These are phyloP conservation scores for Aspergillus quadricinctus DNA, from an alignment of 2,329 filamentous ascomycete species.

Conservation along the genomic window DNA sequence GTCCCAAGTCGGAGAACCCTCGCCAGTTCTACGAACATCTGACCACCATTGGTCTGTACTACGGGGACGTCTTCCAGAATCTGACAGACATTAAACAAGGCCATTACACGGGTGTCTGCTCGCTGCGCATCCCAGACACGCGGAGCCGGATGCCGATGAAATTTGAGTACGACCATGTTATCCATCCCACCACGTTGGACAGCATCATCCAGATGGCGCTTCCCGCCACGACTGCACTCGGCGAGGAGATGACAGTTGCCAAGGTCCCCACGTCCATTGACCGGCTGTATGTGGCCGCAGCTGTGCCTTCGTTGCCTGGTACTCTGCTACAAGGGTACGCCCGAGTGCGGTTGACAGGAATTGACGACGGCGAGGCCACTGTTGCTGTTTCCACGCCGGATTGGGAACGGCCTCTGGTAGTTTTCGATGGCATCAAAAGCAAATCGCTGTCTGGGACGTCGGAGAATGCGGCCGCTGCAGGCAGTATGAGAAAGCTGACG, in stretches of 20 bases:
- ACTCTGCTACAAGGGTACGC: background rate
- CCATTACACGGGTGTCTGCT: constrained; percentile 13
- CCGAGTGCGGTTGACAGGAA: background rate
- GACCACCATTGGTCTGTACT: constrained; percentile 7
- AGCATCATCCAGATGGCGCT: background rate
- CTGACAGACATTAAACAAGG: constrained; percentile 25
- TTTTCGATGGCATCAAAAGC: background rate
- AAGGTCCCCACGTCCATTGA: background rate
- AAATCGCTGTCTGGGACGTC: background rate
- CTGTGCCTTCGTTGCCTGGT: background rate
- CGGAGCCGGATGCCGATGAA: constrained; percentile 10
- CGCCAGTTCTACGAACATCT: constrained; percentile 6
- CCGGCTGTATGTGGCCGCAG: background rate
- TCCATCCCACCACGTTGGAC: background rate
- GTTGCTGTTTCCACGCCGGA: background rate
- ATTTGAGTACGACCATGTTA: constrained; percentile 6
- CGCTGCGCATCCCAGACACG: constrained; percentile 11
- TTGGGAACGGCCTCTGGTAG: background rate
- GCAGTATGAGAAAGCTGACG: background rate
- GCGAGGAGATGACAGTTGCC: background rate
- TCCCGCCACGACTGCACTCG: too few relatives aligned
- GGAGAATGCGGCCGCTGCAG: background rate
- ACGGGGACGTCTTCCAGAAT: constrained; percentile 9
- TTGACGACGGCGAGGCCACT: background rate
- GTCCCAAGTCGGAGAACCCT: too few relatives aligned